Evolutionary conservation across 345 rosid species (phyloP), one percentile per base, ranked within the genome.

Genomic region (Pugionium dolabratum): DNA sequence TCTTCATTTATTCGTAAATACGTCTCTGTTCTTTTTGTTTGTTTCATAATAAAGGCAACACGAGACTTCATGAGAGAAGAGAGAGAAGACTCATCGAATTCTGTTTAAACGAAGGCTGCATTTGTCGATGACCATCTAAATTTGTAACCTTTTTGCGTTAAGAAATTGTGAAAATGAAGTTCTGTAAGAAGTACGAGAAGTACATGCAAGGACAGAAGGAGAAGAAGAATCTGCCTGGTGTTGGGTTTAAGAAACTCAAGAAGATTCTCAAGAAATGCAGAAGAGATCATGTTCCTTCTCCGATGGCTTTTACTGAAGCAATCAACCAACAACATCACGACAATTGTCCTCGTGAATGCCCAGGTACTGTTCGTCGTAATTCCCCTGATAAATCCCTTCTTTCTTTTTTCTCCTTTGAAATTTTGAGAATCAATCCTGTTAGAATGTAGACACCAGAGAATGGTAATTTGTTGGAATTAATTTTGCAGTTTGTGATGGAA

Each of bases 181-280:
- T 90, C 64, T 90, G 96, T 82, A 93, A 86, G 83, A 90, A 80
- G 69, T 93, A 90, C 49, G 85, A 77, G 32, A 91, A 86, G 75
- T 90, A 84, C 85, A 82, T 86, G 94, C 85, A 80, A 56, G 86
- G 59, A 3, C 91, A 86, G 37, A 74, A 81, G 78, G 78, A 81
- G 60, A 80, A 79, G 68, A 76, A 84, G 71, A 74, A 74, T 67
- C 78, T 86, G 4, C 97, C 96, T 9, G 84, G 80, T 4, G 83
- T 93, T 74, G 96, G 88, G n/a, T 81, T 90, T 77, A 93, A 88
- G 78, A 90, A 85, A 35, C 92, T 93, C 25, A 87, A 90, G 78
- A 90, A 88, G 81, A 84, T 90, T 50, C 74, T 90, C 72, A 90
- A 86, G 79, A 76, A 59, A 61, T 93, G 97, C 7, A 75, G 90